These are phyloP conservation scores for Cicer arietinum DNA, from an alignment of 306 rosid species.

Conservation along the genomic window DNA sequence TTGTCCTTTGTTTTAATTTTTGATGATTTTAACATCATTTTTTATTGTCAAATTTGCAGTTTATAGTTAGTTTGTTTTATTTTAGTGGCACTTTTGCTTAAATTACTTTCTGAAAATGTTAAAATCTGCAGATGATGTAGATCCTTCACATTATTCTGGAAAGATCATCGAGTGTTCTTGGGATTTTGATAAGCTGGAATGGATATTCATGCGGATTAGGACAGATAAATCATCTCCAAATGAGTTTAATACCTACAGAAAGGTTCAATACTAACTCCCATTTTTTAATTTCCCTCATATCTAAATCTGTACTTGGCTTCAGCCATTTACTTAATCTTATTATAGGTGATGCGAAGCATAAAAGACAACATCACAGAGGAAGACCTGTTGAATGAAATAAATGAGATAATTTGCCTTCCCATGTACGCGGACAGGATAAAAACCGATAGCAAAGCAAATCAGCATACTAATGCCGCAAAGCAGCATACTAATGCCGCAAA, in stretches of 20 bases:
- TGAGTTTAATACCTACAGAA: conserved; percentile 82
- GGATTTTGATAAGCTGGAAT: conserved; percentile 66
- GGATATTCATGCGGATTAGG: conserved; percentile 79
- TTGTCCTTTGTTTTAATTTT: conserved; percentile 10
- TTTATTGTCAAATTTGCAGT: conserved; percentile 24
- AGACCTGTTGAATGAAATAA: conserved; percentile 76
- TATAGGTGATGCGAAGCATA: conserved; percentile 93
- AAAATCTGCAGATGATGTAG: conserved; percentile 72
- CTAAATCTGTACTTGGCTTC: conserved; percentile 21
- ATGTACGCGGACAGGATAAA: conserved; percentile 95
- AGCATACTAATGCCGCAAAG: conserved; percentile 80
- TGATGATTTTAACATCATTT: background rate
- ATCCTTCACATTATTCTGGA: conserved; percentile 70
- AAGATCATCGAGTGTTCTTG: conserved; percentile 90
- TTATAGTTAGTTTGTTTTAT: conserved; percentile 20
- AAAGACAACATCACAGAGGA: conserved; percentile 92
- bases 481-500: conserved; percentile 66
- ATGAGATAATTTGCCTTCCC: conserved; percentile 91
- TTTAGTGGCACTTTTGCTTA: conserved; percentile 27
- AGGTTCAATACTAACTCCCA: conserved; percentile 56
- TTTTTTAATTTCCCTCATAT: conserved; percentile 12
- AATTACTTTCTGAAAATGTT: conserved; percentile 30
- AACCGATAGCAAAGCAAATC: conserved; percentile 81
- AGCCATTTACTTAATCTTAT: conserved; percentile 25
- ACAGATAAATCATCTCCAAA: conserved; percentile 88